These are phyloP conservation scores for Theobroma cacao DNA, from an alignment of 345 rosid species.

Conservation along the genomic window DNA sequence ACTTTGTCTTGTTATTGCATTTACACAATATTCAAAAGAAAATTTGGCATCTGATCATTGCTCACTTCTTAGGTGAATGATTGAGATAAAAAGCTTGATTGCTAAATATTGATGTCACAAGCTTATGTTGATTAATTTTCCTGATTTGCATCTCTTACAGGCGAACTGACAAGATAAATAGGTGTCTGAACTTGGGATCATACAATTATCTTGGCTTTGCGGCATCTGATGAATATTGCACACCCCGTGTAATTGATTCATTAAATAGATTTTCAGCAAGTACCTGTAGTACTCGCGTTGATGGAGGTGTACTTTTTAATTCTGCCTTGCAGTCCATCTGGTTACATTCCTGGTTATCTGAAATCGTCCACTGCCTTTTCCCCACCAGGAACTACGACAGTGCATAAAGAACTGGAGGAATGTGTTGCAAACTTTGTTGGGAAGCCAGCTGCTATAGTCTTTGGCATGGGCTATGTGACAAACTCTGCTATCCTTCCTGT, in stretches of 20 bases:
- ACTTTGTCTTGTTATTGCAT: neutral
- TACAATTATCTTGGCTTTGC: slow-evolving; percentile 98
- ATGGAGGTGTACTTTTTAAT: slow-evolving; percentile 58
- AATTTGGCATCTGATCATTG: neutral
- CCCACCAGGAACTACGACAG: slow-evolving; percentile 59
- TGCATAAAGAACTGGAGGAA: slow-evolving; percentile 83
- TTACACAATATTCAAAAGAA: neutral
- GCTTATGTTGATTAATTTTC: neutral
- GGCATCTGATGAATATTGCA: slow-evolving; percentile 93
- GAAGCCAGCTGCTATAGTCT: slow-evolving; percentile 84
- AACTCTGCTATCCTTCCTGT: slow-evolving; percentile 91
- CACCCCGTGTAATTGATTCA: slow-evolving; percentile 80
- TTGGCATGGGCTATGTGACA: slow-evolving; percentile 91
- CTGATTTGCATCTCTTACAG: slow-evolving; percentile 35
- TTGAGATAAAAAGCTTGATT: neutral
- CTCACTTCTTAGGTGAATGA: neutral
- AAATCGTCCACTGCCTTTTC: neutral
- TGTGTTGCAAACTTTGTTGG: slow-evolving; percentile 83
- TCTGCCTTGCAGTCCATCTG: neutral
- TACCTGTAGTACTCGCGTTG: slow-evolving; percentile 84
- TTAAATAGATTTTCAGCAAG: slow-evolving; percentile 75
- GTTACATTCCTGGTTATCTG: neutral
- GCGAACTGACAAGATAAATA: slow-evolving; percentile 63
- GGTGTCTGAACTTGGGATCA: slow-evolving; percentile 91
- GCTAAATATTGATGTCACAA: neutral